Conservation (phyloP, 495 filamentous ascomycete species). For the Lepraria neglecta region DNA sequence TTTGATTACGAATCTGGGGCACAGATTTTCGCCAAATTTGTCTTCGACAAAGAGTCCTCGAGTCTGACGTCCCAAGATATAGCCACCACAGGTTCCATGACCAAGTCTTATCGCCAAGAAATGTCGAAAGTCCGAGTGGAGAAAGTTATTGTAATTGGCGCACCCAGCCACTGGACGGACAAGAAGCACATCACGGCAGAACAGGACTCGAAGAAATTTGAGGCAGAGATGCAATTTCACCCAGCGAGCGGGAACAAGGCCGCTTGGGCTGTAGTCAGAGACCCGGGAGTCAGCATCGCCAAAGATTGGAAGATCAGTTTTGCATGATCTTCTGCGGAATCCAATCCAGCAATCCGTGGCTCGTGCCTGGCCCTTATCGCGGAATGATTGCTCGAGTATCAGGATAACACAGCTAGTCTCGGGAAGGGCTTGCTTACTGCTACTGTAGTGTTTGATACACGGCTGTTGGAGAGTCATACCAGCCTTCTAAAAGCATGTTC, state of each 20-base stretch:
- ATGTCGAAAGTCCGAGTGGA: constrained; percentile 74
- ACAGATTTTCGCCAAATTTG: constrained; percentile 78
- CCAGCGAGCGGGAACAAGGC: constrained; percentile 56
- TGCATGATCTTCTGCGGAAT: constrained; percentile 10
- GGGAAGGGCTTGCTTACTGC: not conserved
- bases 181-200: constrained; percentile 62
- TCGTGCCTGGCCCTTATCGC: too few species aligned
- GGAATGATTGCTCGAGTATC: not conserved
- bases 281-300: constrained; percentile 67
- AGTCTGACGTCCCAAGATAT: constrained; percentile 10
- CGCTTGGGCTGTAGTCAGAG: constrained; percentile 74
- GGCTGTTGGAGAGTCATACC: too few species aligned
- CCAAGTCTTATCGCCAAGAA: constrained; percentile 63
- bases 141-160: constrained; percentile 75
- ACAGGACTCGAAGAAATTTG: constrained; percentile 46
- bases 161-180: constrained; percentile 61
- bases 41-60: constrained; percentile 12
- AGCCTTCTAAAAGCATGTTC: too few species aligned
- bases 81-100: constrained; percentile 39
- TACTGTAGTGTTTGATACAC: not conserved
- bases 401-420: not conserved
- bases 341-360: not conserved
- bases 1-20: constrained; percentile 79
- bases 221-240: constrained; percentile 49
- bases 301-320: constrained; percentile 79